Evolutionary conservation across 192 early-diverging fungal species (phyloP), one percentile per base, ranked within the genome.

Genomic region (Podila clonocystis): DNA sequence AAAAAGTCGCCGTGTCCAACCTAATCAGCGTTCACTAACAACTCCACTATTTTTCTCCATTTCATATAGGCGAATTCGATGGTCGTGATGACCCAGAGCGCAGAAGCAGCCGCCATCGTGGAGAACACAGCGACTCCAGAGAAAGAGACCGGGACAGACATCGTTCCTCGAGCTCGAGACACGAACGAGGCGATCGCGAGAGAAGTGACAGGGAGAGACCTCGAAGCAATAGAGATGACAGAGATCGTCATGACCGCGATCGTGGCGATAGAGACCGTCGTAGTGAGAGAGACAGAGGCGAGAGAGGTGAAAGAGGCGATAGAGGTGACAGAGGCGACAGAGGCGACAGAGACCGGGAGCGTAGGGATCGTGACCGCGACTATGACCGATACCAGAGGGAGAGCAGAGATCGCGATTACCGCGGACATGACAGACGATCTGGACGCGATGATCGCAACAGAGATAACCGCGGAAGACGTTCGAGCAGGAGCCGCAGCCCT

Each of bases 71-170:
- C 58, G 77, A 80, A 13, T 68, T 62, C 64, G 67, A 67, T 4
- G 70, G 64, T 2, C 69, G 63, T 24, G 77, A 72, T 4, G 77
- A 62, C 63, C 65, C 77, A 45, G 77, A 80, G 65, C 77, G 77
- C 41, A 50, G 77, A 68, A 73, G 77, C 71, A 52, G 48, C 65
- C 70, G 77, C 31, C 77, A 80, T 50, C 71, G 77, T 66, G 77
- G 70, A 80, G 77, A 80, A 9, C 41, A 50, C 5, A 38, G 88
- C 22, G 75, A 84, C 22, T 73, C 80, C 58, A 83, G 82, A 50
- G 83, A 90, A 48, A 75, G 88, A 29, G 87, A 89, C 20, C 78
- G 87, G 41, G 88, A 85, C 50, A 63, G 70, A 69, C 77, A 80
- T 34, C 77, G 77, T 50, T 80, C 87, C 20, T 85, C 88, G 11